Base-by-base conservation (phyloP, 139 green algal species). In the Desmodesmus armatus region DNA sequence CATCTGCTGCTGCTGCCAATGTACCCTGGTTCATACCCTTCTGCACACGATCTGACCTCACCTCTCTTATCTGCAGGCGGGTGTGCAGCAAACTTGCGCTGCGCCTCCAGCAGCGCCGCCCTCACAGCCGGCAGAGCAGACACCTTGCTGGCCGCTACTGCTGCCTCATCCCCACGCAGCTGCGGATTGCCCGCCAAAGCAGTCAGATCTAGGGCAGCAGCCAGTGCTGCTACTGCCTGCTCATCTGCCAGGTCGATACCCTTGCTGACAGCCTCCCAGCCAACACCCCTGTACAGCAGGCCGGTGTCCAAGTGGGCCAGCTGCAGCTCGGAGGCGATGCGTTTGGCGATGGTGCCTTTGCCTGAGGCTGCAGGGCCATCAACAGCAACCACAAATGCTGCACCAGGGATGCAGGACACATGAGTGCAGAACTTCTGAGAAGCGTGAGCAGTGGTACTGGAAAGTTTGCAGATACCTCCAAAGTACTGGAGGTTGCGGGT, bases 221-320 rank as follows among this genome's bases (percentile, higher is more conserved):
- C 71, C 51, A 87, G 82, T 3, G 51, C 82, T 40, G 82, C 74
- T 29, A 82, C 53, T 27, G 70, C 33, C 17, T 49, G 69, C 29
- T 75, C 60, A 69, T 82, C 82, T 71, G 70, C 25, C 51, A 87
- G 39, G 40, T 67, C 35, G 23, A 66, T 55, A 37, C 41, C 58
- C 3, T 39, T 43, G 35, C 25, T 47, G 58, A 87, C 17, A 15
- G 73, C 82, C 15, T 65, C 72, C 69, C 41, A 67, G 49, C 49
- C 70, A 1, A 85, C 79, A 33, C 63, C 44, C 25, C 79, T 43
- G 27, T 85, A 85, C 41, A 85, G 65, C 4, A 85, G 40, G 31
- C 51, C 53, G 3, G 44, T 88, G 31, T 81, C 84, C 40, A 88
- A 29, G 47, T 73, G 51, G 19, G 65, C 66, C 37, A 85, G 78